Evolutionary conservation across 2,329 filamentous ascomycete genomes (phyloP).

Genomic region (Neurospora sp.): DNA sequence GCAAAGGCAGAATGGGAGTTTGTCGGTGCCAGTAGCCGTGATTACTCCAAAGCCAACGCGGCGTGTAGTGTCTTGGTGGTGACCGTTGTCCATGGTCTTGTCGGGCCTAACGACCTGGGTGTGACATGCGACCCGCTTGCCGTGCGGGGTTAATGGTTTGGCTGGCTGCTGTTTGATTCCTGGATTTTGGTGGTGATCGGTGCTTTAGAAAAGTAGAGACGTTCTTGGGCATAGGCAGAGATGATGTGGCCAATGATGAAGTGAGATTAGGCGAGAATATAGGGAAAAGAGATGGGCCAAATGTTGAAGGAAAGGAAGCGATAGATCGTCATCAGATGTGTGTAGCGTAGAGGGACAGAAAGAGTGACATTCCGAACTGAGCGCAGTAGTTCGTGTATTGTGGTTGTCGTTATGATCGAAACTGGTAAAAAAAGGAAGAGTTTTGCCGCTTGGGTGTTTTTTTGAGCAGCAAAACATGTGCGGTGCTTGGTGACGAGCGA

Average conservation of each 20-base stretch:
- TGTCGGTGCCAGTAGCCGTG: neutral
- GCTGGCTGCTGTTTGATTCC: too few relatives aligned
- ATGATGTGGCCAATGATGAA: neutral
- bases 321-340: neutral
- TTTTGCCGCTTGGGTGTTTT: too few relatives aligned
- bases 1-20: neutral
- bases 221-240: too few relatives aligned
- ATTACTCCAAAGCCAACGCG: neutral
- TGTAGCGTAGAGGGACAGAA: neutral
- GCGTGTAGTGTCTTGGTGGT: neutral
- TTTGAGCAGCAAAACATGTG: too few relatives aligned
- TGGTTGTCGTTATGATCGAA: too few relatives aligned
- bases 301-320: neutral
- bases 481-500: too few relatives aligned
- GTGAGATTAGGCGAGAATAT: fast-evolving
- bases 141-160: neutral
- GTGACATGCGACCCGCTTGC: neutral
- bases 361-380: neutral
- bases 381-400: neutral
- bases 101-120: neutral
- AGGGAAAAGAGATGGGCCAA: neutral
- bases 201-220: too few relatives aligned
- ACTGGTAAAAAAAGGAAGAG: too few relatives aligned
- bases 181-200: too few relatives aligned
- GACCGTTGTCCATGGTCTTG: neutral